Evolutionary conservation across 148 eudicot species (phyloP).

Genomic region (Spergularia bocconei): DNA sequence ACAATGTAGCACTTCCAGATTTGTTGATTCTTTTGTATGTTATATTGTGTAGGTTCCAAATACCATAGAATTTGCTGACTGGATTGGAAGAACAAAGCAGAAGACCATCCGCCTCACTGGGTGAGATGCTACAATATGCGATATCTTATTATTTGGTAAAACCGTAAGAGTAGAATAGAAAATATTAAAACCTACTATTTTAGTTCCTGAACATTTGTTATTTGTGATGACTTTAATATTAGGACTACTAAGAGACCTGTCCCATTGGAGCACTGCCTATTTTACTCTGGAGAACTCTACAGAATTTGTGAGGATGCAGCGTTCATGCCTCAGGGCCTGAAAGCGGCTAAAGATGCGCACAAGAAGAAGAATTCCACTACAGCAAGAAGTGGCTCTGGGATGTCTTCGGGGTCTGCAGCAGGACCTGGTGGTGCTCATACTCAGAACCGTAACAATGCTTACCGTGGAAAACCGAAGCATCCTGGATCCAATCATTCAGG

Average conservation of each 20-base stretch:
- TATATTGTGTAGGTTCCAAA: conserved; percentile 75
- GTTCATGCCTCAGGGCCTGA: conserved; percentile 65
- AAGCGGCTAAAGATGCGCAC: conserved; percentile 79
- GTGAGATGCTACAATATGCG: conserved; percentile 45
- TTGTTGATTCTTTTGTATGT: conserved; percentile 15
- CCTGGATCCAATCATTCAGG: conserved; percentile 55
- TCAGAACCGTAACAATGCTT: conserved; percentile 55
- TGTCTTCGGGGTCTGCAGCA: conserved; percentile 49
- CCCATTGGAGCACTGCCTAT: conserved; percentile 94
- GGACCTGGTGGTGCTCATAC: conserved; percentile 51
- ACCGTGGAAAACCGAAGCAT: conserved; percentile 71
- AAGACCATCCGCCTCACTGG: conserved; percentile 89
- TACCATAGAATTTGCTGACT: conserved; percentile 95
- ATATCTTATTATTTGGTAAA: neutral
- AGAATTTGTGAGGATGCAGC: conserved; percentile 77
- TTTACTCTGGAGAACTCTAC: conserved; percentile 86
- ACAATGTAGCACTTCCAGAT: neutral
- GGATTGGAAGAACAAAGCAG: conserved; percentile 97
- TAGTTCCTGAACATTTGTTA: conserved; percentile 14
- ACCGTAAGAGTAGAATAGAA: neutral
- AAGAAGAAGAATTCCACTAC: conserved; percentile 55
- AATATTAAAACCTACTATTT: neutral
- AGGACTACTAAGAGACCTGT: conserved; percentile 99
- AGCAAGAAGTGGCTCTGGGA: conserved; percentile 41
- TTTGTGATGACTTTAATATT: conserved; percentile 27